These are phyloP conservation scores for Malus orientalis DNA, from an alignment of 306 rosid species.

Conservation along the genomic window DNA sequence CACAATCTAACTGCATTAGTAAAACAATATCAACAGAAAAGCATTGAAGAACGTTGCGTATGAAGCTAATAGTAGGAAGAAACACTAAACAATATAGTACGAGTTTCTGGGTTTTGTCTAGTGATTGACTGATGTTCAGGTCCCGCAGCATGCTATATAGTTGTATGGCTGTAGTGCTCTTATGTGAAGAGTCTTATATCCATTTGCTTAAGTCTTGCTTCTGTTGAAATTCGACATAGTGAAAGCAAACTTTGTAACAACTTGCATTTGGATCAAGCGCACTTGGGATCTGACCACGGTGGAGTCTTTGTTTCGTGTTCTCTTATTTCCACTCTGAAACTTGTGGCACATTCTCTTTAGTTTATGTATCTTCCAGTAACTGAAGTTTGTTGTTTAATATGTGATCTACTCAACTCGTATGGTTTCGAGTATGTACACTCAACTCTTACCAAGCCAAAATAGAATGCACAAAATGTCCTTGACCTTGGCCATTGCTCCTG, in stretches of 20 bases:
- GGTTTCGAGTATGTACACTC: not conserved
- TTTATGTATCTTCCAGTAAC: not conserved
- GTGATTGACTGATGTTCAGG: not conserved
- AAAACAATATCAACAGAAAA: not conserved
- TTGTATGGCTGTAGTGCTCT: not conserved
- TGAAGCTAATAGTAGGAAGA: not conserved
- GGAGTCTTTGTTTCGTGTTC: not conserved
- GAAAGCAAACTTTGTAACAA: not conserved
- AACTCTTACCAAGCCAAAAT: not conserved
- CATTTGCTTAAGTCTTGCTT: not conserved
- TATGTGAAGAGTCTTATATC: not conserved
- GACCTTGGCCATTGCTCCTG: conserved; percentile 20
- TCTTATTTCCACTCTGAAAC: not conserved
- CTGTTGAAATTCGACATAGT: not conserved
- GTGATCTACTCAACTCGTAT: not conserved
- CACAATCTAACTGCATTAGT: no score
- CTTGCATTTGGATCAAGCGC: not conserved
- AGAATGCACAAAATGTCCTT: not conserved
- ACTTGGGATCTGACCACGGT: not conserved
- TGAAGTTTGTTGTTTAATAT: not conserved
- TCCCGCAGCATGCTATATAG: not conserved
- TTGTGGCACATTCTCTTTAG: not conserved
- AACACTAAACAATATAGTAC: not conserved
- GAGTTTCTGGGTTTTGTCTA: not conserved
- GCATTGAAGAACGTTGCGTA: not conserved